phyloP scores from a whole-genome alignment of 2,329 filamentous ascomycete species.

The Ophiosphaerella herpotricha region DNA sequence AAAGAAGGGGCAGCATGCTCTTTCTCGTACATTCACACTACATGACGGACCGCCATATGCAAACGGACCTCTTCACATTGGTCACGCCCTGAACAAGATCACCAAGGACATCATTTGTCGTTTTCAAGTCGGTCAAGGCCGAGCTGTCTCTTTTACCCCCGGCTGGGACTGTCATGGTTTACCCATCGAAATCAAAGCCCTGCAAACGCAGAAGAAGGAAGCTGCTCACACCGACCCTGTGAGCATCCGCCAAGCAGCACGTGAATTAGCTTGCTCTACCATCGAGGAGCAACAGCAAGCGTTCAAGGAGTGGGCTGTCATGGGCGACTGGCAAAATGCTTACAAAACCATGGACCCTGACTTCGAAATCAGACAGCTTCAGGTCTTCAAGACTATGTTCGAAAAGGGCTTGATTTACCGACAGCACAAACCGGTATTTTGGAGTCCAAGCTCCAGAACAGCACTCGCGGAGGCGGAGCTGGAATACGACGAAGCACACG shows the following conservation, averaged over 20 bases:
- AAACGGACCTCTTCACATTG: conserved; percentile 88
- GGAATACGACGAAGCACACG: conserved; percentile 77
- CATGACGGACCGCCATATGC: conserved; percentile 98
- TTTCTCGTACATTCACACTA: conserved; percentile 71
- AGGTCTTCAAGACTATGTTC: conserved; percentile 76
- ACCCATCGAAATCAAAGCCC: conserved; percentile 94
- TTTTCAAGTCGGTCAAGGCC: conserved; percentile 77
- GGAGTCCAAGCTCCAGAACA: conserved; percentile 78
- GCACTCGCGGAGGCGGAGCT: conserved; percentile 84
- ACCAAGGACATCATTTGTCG: conserved; percentile 92
- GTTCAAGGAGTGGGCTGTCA: conserved; percentile 75
- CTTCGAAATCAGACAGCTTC: conserved; percentile 76
- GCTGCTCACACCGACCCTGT: conserved; percentile 48
- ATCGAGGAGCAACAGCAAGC: conserved; percentile 73
- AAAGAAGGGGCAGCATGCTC: conserved; percentile 15
- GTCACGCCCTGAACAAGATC: conserved; percentile 96
- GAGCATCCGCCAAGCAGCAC: conserved; percentile 67
- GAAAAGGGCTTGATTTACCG: conserved; percentile 72
- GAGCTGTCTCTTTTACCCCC: conserved; percentile 78
- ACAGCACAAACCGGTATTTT: conserved; percentile 82
- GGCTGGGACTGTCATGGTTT: conserved; percentile 99
- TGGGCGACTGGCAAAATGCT: conserved; percentile 77
- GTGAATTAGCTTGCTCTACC: conserved; percentile 68
- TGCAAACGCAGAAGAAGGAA: conserved; percentile 61
- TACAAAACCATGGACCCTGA: conserved; percentile 80